Conservation (phyloP, 2,329 filamentous ascomycete species). For the Rugonectria rugulosa region DNA sequence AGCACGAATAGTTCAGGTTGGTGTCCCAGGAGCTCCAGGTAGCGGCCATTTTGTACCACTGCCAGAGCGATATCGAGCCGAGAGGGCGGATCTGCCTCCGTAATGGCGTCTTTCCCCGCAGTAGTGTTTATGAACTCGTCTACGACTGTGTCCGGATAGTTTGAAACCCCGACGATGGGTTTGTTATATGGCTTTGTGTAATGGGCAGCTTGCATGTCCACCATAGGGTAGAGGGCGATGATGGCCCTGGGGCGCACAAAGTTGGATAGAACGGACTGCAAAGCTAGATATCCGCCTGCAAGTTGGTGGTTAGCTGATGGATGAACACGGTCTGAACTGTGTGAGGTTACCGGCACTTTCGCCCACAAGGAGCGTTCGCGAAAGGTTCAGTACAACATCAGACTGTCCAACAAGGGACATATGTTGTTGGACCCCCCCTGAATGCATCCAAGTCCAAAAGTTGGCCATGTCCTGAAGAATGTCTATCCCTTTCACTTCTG, state of each 20-base stretch:
- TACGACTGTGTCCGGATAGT: not conserved
- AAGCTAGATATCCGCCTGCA: constrained; percentile 9
- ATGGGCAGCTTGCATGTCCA: not conserved
- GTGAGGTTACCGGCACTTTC: constrained; percentile 8
- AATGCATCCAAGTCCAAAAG: constrained; percentile 15
- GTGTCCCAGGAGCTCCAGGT: constrained; percentile 1
- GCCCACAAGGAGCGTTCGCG: not conserved
- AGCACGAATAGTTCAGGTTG: constrained; percentile 1
- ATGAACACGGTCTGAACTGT: not conserved
- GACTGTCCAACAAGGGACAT: not conserved
- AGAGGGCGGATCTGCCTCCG: not conserved
- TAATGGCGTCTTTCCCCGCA: not conserved
- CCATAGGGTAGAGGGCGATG: constrained; percentile 11
- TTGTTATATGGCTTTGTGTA: constrained; percentile 5
- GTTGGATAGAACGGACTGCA: not conserved
- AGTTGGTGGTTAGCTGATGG: not conserved
- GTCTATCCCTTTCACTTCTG: constrained; percentile 17
- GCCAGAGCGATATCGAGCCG: not conserved
- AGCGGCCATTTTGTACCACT: constrained; percentile 6
- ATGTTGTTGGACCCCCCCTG: not conserved
- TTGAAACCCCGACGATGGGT: constrained; percentile 5
- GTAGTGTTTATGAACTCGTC: not conserved
- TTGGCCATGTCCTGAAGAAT: constrained; percentile 13
- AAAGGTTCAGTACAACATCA: not conserved
- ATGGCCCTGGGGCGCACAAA: constrained; percentile 6